Evolutionary conservation across 2,329 filamentous ascomycete species (phyloP), one percentile per base, ranked within the genome.

Genomic region (Parastagonospora avenae): DNA sequence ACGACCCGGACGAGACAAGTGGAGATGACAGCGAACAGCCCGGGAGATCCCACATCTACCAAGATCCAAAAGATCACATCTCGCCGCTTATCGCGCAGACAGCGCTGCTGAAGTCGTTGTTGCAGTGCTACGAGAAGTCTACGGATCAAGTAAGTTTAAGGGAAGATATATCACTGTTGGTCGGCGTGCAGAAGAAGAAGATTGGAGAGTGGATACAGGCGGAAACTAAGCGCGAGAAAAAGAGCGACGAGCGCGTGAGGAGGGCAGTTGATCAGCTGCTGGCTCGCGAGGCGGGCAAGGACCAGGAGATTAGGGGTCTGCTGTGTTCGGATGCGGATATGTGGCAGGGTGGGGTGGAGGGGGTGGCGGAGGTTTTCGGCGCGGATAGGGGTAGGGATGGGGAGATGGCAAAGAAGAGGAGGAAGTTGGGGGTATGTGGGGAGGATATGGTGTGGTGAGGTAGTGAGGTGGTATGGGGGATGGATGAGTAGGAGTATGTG

Each of bases 81-180:
- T 32, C 42, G 8, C 52, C 53, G 9, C 42, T 66, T 9, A 43
- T 55, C 2, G 50, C 65, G 14, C 54, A 62, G 9, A 56, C 57
- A 4, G 46, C 48, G 7, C 49, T 66, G 27, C 40, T 66, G 4
- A 54, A 54, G 4, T 52, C 54, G 1, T 50, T 66, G 4, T 39
- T 68, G n/a, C 50, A 55, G 8, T 36, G 40, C 1, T 67, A 67
- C 31, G 55, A 56, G 0, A 24, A 46, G 6, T 63, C 62, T 0
- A 15, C 11, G 0, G 52, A 67, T 11, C 50, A 52, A 2, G 46
- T 39, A 4, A 51, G 55, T 1, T 10, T 68, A 12, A 42, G 57
- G 2, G 50, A 63, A 11, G 63, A 67, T 10, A 60, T 68, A n/a
- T 43, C 48, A 1, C 55, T 57, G 52, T 49, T 69, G 16, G 48